Percentiles rank a stretch among this genome's conserved stretches.
Evolutionary conservation across 176 grass and related monocot species (phyloP).

Genomic region (Bromus sterilis): DNA sequence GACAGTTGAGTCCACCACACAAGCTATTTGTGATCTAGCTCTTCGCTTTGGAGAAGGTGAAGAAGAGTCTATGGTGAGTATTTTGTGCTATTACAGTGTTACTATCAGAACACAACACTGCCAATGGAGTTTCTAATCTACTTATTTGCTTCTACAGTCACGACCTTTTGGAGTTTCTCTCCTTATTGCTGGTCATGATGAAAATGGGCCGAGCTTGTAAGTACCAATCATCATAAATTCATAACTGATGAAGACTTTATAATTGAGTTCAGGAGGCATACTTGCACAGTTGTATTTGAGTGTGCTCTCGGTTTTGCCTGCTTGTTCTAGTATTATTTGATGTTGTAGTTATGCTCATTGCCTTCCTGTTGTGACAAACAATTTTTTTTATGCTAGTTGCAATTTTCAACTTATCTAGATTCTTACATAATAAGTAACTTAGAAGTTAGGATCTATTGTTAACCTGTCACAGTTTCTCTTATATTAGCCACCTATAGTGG

Average conservation of each 20-base stretch:
- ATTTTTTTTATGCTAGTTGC: neutral
- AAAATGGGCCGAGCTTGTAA: constrained; percentile 91
- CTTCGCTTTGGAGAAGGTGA: constrained; percentile 96
- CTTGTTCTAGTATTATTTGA: no score
- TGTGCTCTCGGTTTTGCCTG: no score
- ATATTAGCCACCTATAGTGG: neutral
- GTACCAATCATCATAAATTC: no score
- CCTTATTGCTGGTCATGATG: constrained; percentile 99
- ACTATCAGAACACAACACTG: neutral
- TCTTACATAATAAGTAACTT: no score
- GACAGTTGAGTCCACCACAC: constrained; percentile 91
- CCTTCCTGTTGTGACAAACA: neutral
- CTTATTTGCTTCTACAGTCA: constrained; percentile 47
- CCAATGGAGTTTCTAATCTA: constrained; percentile 10
- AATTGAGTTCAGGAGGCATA: neutral
- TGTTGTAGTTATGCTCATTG: no score
- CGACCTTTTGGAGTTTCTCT: constrained; percentile 93
- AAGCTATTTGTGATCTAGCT: constrained; percentile 95
- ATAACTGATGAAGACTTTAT: no score
- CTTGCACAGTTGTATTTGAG: neutral
- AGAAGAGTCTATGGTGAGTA: constrained; percentile 84
- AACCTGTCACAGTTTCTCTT: no score
- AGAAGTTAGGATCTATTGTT: neutral
- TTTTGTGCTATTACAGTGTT: neutral
- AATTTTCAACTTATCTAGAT: neutral